These are phyloP conservation scores for Naegleria lovaniensis DNA, from an alignment of 208 protist species.

Conservation along the genomic window DNA sequence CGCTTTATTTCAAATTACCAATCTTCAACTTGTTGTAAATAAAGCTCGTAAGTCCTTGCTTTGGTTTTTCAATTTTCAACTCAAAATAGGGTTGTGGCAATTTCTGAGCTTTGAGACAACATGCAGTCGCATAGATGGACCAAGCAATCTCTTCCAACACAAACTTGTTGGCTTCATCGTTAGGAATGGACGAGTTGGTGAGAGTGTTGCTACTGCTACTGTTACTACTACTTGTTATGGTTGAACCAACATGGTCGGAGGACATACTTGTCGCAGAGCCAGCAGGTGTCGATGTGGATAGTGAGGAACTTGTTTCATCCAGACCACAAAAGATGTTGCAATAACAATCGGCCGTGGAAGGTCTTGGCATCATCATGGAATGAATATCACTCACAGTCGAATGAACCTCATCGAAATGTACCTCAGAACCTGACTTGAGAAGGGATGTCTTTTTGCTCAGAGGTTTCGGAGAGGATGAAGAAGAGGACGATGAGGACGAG, in stretches of 20 bases:
- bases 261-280: not conserved
- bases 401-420: no score
- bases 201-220: no score
- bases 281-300: not conserved
- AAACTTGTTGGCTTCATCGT: not conserved
- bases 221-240: no score
- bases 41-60: not conserved
- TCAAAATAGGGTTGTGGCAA: not conserved
- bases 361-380: not conserved
- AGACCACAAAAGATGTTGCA: not conserved
- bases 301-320: not conserved
- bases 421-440: no score
- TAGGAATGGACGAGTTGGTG: no score
- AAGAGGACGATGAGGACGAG: no score
- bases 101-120: not conserved
- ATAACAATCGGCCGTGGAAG: not conserved
- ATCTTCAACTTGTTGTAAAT: not conserved
- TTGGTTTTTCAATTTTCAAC: not conserved
- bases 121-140: not conserved
- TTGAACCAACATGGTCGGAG: no score
- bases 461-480: no score
- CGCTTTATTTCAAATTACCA: not conserved
- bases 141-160: not conserved
- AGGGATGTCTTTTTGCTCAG: no score
- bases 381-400: no score